Evolutionary conservation across 2,329 filamentous ascomycete genomes (phyloP), one percentile per base, ranked within the genome.

Genomic region (Cladophialophora bantiana): DNA sequence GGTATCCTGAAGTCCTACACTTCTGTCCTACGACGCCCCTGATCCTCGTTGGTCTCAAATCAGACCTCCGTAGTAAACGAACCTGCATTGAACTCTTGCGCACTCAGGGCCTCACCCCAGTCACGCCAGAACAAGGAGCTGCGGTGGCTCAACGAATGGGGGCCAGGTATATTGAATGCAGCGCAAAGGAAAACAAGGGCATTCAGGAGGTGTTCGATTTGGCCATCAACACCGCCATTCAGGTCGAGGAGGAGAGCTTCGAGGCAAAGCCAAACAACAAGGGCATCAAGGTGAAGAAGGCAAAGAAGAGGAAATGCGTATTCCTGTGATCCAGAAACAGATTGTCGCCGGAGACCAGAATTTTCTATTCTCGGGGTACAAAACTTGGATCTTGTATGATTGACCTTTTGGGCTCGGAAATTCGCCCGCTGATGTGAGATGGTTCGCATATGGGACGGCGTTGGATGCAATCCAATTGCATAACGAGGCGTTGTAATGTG

Each of bases 11-110:
- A 84, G 95, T 99, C 74, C 88, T 98, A 64, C 95, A 99, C 81
- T 99, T 99, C 84, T 98, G 95, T 82, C 95, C 95, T 15, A 97
- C 95, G 75, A 98, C 94, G 1, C 95, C 95, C 31, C 89, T 99
- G 71, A 90, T 99, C 77, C 91, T 99, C 64, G 91, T 97, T 73
- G 95, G 94, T 66, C 89, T 99, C 76, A 99, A 99, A 82, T 97
- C 94, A 31, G 95, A 99, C 80, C 89, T 99, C 68, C 93, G 95
- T 75, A 88, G 90, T 82, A 98, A 98, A 85, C 90, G 92, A 80
- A 94, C 93, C 60, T 98, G 95, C 81, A 97, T 98, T 80, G 95
- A 99, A 78, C 93, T 99, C 78, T 92, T 99, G 81, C 97, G 96
- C 83, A 97, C 94, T 15, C 95, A 99, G 79, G 95, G 95, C 56